Base-by-base conservation (phyloP, 2,329 filamentous ascomycete species). In the Fusarium anguioides region DNA sequence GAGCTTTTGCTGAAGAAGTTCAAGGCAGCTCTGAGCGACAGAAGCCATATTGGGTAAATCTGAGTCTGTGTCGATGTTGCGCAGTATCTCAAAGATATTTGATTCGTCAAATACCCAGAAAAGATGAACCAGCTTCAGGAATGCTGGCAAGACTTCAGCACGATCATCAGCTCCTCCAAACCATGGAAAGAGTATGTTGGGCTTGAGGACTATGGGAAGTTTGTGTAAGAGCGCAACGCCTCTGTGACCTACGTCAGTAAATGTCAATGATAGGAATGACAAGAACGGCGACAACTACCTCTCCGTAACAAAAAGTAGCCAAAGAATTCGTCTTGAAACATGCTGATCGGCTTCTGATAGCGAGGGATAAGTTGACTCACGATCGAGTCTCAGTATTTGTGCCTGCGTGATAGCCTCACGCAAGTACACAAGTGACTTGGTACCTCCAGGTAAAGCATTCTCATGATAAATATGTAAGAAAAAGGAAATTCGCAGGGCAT, bases 391-490 rank as follows among this genome's bases (percentile, higher is more conserved):
- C 66, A 84, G 77, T 41, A 85, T 80, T 62, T 86, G 83, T 3
- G 83, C 83, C 21, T 83, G 74, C 0, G 83, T 83, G n/a, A 86
- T 82, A 8, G 83, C 81, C 60, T 85, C 83, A 8, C 83, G 77
- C 8, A 86, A 68, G 62, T 82, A 83, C 10, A 85, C 68, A 8
- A 84, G 72, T 4, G 83, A 84, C 48, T 81, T 80, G 3, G 76
- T 77, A 1, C 82, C 81, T 5, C 83, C 83, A 0, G 81, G 76
- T 11, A 76, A 66, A 56, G 80, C 77, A 51, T 85, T 85, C 68
- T 85, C 83, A 63, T 84, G 79, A 50, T 83, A 84, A 12, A 84
- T 80, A 65, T 85, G 83, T 18, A 85, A 72, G 45, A 85, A 86
- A 64, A 85, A 86, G 0, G 82, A 81, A 3, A 80, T 81, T 6